Evolutionary conservation across 129 eudicot genomes (phyloP).

Genomic region (Flaveria linearis): DNA sequence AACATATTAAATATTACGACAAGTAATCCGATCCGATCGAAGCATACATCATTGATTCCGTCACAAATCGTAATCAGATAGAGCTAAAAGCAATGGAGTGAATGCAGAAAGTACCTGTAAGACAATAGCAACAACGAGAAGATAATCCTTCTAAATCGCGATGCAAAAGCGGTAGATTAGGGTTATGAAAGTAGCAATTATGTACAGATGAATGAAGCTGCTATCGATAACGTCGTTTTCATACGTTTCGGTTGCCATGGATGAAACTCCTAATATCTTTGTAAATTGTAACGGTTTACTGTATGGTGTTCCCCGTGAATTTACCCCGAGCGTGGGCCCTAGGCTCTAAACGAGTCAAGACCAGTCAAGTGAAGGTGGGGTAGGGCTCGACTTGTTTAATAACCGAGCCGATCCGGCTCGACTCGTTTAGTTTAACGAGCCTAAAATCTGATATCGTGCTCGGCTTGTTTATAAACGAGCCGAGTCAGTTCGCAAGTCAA

Average conservation of each 20-base stretch:
- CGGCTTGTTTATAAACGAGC: no score
- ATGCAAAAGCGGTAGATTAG: slow-evolving; percentile 2
- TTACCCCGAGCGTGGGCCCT: not conserved
- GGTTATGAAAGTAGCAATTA: not conserved
- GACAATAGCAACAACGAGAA: slow-evolving; percentile 5
- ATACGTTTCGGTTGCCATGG: not conserved
- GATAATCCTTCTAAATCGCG: not conserved
- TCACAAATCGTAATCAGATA: not conserved
- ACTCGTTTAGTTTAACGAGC: no score
- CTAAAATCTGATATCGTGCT: no score
- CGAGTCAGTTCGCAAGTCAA: no score
- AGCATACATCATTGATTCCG: not conserved
- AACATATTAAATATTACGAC: not conserved
- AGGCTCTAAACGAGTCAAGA: no score
- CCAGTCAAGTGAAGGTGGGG: no score
- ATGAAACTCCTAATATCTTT: not conserved
- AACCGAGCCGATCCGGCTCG: no score
- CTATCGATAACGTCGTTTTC: not conserved
- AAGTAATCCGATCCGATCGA: slow-evolving; percentile 13
- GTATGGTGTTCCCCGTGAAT: not conserved
- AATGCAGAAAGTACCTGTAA: slow-evolving; percentile 13
- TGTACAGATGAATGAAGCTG: not conserved
- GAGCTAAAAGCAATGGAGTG: slow-evolving; percentile 6
- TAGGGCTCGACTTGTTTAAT: no score
- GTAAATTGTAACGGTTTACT: not conserved